Evolutionary conservation across 169 alveolate genomes (phyloP).

Genomic region (Plasmodium billcollinsi): DNA sequence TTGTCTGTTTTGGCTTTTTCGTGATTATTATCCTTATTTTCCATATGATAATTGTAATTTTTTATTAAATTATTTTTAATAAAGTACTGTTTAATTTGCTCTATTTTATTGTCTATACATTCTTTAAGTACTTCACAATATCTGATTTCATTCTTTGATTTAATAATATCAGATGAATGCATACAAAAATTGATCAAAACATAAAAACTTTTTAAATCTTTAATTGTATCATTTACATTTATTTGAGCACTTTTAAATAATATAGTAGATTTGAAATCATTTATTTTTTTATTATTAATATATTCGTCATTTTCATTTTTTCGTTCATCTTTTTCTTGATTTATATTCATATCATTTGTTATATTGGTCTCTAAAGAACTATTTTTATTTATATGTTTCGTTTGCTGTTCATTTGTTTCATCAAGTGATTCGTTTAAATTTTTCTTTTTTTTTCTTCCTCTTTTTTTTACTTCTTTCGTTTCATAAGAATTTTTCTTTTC

Average conservation of each 20-base stretch:
- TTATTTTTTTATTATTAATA: not conserved
- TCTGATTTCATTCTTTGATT: conserved; percentile 37
- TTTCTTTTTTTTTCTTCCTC: conserved; percentile 55
- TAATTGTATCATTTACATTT: conserved; percentile 40
- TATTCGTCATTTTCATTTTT: not conserved
- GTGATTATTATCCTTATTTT: not conserved
- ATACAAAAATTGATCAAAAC: conserved; percentile 63
- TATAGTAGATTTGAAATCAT: conserved; percentile 14
- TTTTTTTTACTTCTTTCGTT: conserved; percentile 39
- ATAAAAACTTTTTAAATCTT: conserved; percentile 36
- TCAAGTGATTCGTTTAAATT: not conserved
- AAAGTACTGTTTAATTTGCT: conserved; percentile 38
- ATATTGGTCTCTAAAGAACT: not conserved
- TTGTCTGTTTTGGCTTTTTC: not conserved
- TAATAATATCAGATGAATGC: conserved; percentile 60
- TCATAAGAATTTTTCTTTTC: not conserved
- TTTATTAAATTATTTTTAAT: conserved; percentile 24
- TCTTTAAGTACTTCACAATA: conserved; percentile 55
- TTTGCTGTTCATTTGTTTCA: conserved; percentile 7
- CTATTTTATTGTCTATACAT: conserved; percentile 37
- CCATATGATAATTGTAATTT: not conserved
- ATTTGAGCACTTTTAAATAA: conserved; percentile 26
- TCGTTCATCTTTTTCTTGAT: conserved; percentile 1
- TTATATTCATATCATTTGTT: conserved; percentile 9
- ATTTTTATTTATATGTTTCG: conserved; percentile 1